Conservation (phyloP, 1,284 basidiomycete species). For the Coriolopsis trogii region DNA sequence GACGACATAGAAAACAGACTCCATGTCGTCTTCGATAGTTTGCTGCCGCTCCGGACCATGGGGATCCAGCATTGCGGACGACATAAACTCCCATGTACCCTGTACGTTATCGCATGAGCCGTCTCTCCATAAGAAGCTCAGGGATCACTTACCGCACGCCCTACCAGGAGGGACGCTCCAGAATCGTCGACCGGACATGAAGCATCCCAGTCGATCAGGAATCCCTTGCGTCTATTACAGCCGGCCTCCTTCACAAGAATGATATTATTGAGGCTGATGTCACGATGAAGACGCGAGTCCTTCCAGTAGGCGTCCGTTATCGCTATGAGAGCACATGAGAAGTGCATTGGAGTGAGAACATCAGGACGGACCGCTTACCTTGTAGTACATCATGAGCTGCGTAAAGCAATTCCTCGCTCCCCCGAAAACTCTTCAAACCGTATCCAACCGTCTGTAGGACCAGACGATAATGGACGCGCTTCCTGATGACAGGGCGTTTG, state of each 20-base stretch:
- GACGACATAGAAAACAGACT: constrained; percentile 18
- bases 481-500: neutral
- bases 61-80: neutral
- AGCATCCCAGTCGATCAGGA: constrained; percentile 14
- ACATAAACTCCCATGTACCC: constrained; percentile 16
- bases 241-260: constrained; percentile 10
- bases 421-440: neutral
- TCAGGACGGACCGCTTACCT: neutral
- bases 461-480: constrained; percentile 6
- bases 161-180: neutral
- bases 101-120: neutral
- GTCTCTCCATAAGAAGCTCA: neutral
- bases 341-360: too few species aligned
- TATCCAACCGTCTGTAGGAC: constrained; percentile 10
- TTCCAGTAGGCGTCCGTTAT: constrained; percentile 4
- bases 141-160: neutral
- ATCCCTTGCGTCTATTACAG: neutral
- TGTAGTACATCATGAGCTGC: constrained; percentile 10
- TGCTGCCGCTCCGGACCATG: neutral
- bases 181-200: constrained; percentile 1
- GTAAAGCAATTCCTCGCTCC: constrained; percentile 8
- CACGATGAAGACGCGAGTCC: constrained; percentile 2
- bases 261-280: constrained; percentile 13
- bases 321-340: neutral
- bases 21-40: constrained; percentile 15